Percentiles rank a stretch among this genome's conserved stretches.
Conservation (phyloP, 1,139 yeast species). For the Suhomyces bolitotheri region DNA sequence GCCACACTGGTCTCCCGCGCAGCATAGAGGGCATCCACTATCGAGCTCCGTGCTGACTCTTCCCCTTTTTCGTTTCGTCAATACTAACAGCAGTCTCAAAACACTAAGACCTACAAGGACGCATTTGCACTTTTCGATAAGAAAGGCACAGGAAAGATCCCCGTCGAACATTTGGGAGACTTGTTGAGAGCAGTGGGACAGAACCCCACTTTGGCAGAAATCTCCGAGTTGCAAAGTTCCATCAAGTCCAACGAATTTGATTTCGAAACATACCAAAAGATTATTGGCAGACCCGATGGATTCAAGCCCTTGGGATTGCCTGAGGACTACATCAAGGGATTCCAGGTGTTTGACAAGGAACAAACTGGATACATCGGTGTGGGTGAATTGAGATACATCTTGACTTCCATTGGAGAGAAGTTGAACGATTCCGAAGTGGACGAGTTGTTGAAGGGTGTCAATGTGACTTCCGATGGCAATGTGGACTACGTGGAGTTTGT, state of each 20-base stretch:
- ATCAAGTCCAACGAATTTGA: conserved; percentile 54
- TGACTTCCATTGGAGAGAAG: conserved; percentile 96
- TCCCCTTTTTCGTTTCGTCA: too few species aligned
- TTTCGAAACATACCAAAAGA: conserved; percentile 74
- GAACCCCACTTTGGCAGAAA: conserved; percentile 93
- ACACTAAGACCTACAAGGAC: conserved; percentile 82
- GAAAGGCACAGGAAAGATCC: conserved; percentile 91
- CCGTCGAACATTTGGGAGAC: conserved; percentile 88
- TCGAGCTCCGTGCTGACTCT: too few species aligned
- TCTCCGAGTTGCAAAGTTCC: conserved; percentile 65
- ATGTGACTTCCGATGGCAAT: conserved; percentile 89
- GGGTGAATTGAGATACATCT: conserved; percentile 91
- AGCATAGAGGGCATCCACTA: too few species aligned
- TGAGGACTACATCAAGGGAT: conserved; percentile 95
- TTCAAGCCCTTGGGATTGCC: conserved; percentile 90
- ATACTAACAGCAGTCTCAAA: conserved; percentile 38
- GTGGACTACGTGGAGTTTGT: conserved; percentile 95
- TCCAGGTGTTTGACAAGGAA: conserved; percentile 97
- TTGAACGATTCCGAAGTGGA: conserved; percentile 89
- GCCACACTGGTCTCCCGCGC: too few species aligned
- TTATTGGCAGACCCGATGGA: conserved; percentile 85
- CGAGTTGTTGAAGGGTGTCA: conserved; percentile 92
- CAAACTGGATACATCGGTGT: conserved; percentile 94
- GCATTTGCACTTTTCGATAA: conserved; percentile 97
- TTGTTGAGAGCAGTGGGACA: conserved; percentile 96